phyloP scores from a whole-genome alignment of 2,329 filamentous ascomycete species.

The Aspergillus melleus region DNA sequence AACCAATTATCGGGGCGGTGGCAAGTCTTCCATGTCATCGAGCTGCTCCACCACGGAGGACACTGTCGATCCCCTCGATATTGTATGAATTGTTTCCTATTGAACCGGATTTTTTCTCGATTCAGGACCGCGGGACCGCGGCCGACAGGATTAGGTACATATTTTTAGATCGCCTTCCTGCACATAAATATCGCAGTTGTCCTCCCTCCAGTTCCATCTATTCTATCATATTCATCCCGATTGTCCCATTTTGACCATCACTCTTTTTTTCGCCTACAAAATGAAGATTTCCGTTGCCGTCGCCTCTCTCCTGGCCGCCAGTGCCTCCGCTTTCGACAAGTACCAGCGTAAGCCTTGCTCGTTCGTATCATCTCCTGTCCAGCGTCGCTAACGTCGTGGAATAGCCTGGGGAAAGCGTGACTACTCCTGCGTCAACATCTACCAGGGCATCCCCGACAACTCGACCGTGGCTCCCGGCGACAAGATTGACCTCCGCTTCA shows the following conservation, averaged over 20 bases:
- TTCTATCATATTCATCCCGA: background rate
- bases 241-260: background rate
- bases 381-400: background rate
- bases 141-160: background rate
- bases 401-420: conserved; percentile 37
- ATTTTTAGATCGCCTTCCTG: background rate
- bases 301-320: conserved; percentile 25
- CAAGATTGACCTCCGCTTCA: conserved; percentile 27
- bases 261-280: background rate
- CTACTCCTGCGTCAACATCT: conserved; percentile 34
- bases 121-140: background rate
- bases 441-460: conserved; percentile 34
- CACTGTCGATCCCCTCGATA: background rate
- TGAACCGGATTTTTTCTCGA: background rate
- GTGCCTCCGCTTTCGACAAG: conserved; percentile 33
- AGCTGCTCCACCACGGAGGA: background rate
- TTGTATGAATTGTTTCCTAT: background rate
- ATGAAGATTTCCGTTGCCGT: conserved; percentile 34
- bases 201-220: background rate
- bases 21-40: background rate
- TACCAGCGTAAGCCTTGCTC: conserved; percentile 22
- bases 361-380: background rate
- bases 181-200: background rate
- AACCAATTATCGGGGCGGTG: background rate
- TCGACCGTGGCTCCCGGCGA: conserved; percentile 27